Percentiles rank a stretch among this genome's conserved stretches.
phyloP scores from a whole-genome alignment of 1,284 basidiomycete species.

The Rhodotorula sp. region DNA sequence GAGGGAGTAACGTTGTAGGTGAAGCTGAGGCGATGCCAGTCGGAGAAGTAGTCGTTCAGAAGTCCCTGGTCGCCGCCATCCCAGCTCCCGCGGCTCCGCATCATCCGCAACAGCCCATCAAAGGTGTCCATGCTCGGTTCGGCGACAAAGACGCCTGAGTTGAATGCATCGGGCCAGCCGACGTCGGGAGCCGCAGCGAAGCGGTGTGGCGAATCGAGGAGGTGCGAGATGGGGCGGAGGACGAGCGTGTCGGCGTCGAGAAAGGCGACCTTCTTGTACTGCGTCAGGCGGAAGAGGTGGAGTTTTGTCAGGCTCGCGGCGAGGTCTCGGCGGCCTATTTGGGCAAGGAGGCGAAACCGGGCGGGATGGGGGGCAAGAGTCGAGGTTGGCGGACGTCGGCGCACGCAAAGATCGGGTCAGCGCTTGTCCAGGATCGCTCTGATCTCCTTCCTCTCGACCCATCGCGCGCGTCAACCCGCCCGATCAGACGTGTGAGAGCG shows the following conservation, averaged over 20 bases:
- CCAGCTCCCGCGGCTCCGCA: constrained; percentile 79
- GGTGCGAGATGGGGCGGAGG: constrained; percentile 77
- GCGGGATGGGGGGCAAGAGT: background rate
- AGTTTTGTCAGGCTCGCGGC: constrained; percentile 89
- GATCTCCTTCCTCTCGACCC: background rate
- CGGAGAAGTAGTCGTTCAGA: constrained; percentile 81
- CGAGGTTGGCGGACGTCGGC: background rate
- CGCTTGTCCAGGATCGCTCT: background rate
- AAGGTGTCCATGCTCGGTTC: constrained; percentile 80
- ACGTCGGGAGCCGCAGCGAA: constrained; percentile 87
- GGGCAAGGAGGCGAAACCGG: background rate
- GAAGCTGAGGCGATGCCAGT: constrained; percentile 91
- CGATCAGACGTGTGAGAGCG: background rate
- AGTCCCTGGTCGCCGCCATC: constrained; percentile 97
- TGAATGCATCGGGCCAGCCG: constrained; percentile 99
- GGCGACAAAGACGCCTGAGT: constrained; percentile 89
- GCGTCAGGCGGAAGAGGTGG: constrained; percentile 85
- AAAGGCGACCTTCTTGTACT: constrained; percentile 86
- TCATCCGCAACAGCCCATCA: constrained; percentile 65
- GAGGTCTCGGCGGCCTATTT: constrained; percentile 83
- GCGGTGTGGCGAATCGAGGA: constrained; percentile 68
- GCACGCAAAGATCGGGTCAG: constrained; percentile 6
- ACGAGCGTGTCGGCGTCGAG: constrained; percentile 95
- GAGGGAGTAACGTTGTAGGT: constrained; percentile 97
- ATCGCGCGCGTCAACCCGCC: background rate